These are phyloP conservation scores for Fomitopsis betulina DNA, from an alignment of 1,284 basidiomycete species.

Conservation along the genomic window DNA sequence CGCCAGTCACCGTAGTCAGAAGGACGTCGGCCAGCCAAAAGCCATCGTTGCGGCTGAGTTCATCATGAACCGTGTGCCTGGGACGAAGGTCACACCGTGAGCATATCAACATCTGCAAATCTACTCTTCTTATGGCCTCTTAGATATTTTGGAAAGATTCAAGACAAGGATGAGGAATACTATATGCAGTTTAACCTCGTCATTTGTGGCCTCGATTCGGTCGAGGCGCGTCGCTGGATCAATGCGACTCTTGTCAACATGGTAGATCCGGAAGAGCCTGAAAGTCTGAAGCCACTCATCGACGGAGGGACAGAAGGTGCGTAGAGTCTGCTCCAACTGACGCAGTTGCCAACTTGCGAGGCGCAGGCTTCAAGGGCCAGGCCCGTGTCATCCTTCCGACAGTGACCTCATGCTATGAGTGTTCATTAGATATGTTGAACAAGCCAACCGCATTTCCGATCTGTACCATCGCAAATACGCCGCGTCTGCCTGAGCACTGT, in stretches of 20 bases:
- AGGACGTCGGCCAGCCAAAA: slow-evolving; percentile 94
- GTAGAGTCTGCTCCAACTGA: not conserved
- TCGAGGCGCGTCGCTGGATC: slow-evolving; percentile 97
- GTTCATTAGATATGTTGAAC: slow-evolving; percentile 97
- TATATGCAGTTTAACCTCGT: slow-evolving; percentile 97
- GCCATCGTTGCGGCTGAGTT: slow-evolving; percentile 93
- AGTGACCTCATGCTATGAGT: slow-evolving; percentile 96
- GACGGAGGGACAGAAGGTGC: slow-evolving; percentile 97
- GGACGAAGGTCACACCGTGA: slow-evolving; percentile 91
- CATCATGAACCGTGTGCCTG: slow-evolving; percentile 92
- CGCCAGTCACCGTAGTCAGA: slow-evolving; percentile 45
- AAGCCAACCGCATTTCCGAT: slow-evolving; percentile 97
- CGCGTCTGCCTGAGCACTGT: slow-evolving; percentile 96
- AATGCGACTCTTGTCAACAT: slow-evolving; percentile 96
- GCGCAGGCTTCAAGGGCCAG: slow-evolving; percentile 94
- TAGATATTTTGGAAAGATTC: slow-evolving; percentile 96
- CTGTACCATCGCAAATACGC: slow-evolving; percentile 99
- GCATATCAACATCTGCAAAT: slow-evolving; percentile 30
- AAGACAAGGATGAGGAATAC: slow-evolving; percentile 95
- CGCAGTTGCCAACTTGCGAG: not conserved
- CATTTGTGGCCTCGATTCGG: slow-evolving; percentile 97
- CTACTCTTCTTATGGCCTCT: slow-evolving; percentile 13
- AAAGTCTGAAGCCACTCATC: slow-evolving; percentile 96
- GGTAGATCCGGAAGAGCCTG: slow-evolving; percentile 87
- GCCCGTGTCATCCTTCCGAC: slow-evolving; percentile 96